These are phyloP conservation scores for Leishmania aethiopica DNA, from an alignment of 208 protist genomes.

Conservation along the genomic window DNA sequence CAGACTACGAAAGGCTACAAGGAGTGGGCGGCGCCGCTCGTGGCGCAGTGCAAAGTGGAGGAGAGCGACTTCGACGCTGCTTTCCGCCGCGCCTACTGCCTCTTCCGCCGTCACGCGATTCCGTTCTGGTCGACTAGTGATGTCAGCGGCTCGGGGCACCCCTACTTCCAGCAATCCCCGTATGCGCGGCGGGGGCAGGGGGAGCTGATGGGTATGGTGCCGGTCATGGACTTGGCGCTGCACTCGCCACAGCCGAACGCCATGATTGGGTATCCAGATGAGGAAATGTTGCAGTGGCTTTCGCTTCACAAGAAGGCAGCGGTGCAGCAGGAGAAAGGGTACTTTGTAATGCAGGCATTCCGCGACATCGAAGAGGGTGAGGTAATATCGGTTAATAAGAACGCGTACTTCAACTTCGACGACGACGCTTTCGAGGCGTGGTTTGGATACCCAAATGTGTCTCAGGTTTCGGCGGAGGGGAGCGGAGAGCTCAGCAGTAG, in stretches of 20 bases:
- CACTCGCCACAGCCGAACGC: conserved; percentile 86
- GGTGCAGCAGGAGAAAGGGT: conserved; percentile 56
- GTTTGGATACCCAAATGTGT: conserved; percentile 84
- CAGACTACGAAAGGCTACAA: conserved; percentile 72
- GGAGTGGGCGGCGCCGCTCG: conserved; percentile 55
- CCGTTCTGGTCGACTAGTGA: conserved; percentile 79
- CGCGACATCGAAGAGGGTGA: conserved; percentile 82
- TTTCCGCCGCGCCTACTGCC: conserved; percentile 84
- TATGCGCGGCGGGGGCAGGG: conserved; percentile 48
- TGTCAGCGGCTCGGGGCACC: conserved; percentile 63
- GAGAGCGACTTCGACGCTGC: conserved; percentile 67
- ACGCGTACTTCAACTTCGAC: conserved; percentile 89
- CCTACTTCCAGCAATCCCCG: conserved; percentile 67
- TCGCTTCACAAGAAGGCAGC: conserved; percentile 68
- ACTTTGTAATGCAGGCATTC: conserved; percentile 90
- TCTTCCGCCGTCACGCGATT: conserved; percentile 85
- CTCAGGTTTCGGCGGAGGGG: conserved; percentile 44
- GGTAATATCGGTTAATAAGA: conserved; percentile 83
- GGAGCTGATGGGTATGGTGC: conserved; percentile 85
- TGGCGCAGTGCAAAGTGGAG: conserved; percentile 56
- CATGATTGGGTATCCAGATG: conserved; percentile 81
- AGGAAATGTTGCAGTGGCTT: conserved; percentile 87
- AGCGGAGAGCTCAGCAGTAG: conserved; percentile 1
- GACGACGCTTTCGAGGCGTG: conserved; percentile 84
- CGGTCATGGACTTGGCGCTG: conserved; percentile 83